Conservation (phyloP, 2,329 filamentous ascomycete species). For the Penicillium sp. region DNA sequence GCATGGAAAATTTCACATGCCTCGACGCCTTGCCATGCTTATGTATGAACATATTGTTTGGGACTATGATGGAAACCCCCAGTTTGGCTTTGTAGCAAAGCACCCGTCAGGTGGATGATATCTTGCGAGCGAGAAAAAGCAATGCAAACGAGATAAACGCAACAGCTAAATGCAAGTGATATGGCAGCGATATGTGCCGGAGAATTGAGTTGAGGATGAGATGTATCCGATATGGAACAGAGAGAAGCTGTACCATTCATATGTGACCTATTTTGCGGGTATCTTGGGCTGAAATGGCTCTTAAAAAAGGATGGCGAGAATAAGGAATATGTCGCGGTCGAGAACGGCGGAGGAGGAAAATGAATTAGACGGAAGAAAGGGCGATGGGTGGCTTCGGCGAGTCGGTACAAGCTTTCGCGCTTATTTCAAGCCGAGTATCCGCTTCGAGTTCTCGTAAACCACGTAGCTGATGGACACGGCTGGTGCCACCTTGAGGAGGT, state of each 20-base stretch:
- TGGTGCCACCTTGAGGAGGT: conserved; percentile 92
- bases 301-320: conserved; percentile 27
- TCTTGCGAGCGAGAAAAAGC: conserved; percentile 1
- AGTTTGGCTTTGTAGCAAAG: conserved; percentile 15
- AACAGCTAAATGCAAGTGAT: conserved; percentile 18
- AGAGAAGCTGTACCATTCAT: conserved; percentile 19
- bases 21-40: conserved; percentile 41
- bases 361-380: conserved; percentile 2
- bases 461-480: conserved; percentile 95
- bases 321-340: conserved; percentile 15
- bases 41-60: conserved; percentile 19
- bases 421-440: conserved; percentile 60
- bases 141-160: not conserved
- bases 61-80: conserved; percentile 11
- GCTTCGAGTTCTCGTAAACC: conserved; percentile 89
- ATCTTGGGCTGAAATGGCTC: conserved; percentile 35
- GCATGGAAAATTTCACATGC: conserved; percentile 27
- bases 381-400: not conserved
- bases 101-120: conserved; percentile 11
- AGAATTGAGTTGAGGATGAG: conserved; percentile 15
- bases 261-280: conserved; percentile 35
- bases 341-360: conserved; percentile 1
- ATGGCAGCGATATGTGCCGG: conserved; percentile 3
- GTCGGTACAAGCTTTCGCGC: not conserved
- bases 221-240: conserved; percentile 21